Conservation (phyloP, 768 basidiomycete species). For the Piloderma croceum region DNA sequence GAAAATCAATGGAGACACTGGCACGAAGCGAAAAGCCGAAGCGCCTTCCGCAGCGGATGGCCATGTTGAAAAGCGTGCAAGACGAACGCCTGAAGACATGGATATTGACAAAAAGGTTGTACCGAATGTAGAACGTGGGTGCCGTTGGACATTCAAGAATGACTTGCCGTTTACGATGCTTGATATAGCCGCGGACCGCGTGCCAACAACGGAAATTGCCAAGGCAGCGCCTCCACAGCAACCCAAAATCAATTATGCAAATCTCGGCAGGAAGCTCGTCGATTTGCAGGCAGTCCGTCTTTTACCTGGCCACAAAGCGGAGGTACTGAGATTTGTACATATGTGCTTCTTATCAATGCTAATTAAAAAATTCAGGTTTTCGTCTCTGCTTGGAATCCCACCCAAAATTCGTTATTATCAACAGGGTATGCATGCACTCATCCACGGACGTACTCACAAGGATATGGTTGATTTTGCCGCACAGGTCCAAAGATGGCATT, state of each 20-base stretch:
- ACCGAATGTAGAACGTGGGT: slow-evolving; percentile 27
- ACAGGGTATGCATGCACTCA: slow-evolving; percentile 51
- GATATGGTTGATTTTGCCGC: slow-evolving; percentile 3
- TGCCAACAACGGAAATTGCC: slow-evolving; percentile 5
- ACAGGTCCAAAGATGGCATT: slow-evolving; percentile 1
- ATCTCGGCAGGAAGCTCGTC: slow-evolving; percentile 38
- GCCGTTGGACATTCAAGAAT: slow-evolving; percentile 1
- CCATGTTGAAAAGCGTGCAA: slow-evolving; percentile 60
- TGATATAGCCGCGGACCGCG: no score
- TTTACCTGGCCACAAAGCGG: slow-evolving; percentile 55
- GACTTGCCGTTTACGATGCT: no score
- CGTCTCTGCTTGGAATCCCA: slow-evolving; percentile 76
- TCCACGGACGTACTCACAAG: slow-evolving; percentile 3
- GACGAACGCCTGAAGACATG: slow-evolving; percentile 46
- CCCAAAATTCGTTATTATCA: slow-evolving; percentile 51
- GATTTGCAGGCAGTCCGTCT: slow-evolving; percentile 40
- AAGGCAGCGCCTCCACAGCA: slow-evolving; percentile 30
- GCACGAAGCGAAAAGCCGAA: slow-evolving; percentile 47
- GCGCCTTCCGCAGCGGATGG: slow-evolving; percentile 39
- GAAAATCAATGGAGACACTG: slow-evolving; percentile 4
- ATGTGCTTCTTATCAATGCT: neutral
- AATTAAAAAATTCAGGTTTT: slow-evolving; percentile 51
- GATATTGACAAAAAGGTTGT: slow-evolving; percentile 35
- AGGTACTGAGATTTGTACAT: slow-evolving; percentile 34
- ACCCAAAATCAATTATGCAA: slow-evolving; percentile 31